Base-by-base conservation (phyloP, 2,329 filamentous ascomycete species). In the Bipolaris bicolor region DNA sequence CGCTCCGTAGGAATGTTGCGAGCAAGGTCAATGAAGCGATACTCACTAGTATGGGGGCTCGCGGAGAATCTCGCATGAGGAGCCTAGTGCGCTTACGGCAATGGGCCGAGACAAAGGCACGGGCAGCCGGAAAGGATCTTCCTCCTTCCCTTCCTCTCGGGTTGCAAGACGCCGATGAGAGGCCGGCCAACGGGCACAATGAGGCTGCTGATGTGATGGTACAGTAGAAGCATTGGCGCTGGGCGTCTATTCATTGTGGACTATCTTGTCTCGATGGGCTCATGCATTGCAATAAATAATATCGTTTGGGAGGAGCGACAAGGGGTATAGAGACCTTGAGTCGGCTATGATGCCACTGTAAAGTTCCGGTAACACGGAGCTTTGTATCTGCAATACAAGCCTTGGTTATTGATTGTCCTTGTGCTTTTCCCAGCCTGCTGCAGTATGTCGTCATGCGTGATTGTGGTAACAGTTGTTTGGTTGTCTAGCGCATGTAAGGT, bases 11-110 rank as follows among this genome's bases (percentile, higher is more conserved):
- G 65, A 86, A 89, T 41, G 92, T 97, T n/a, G 95, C 95, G 4
- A 88, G 88, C 60, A 85, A 85, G 66, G 95, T 99, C 52, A 99
- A 99, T 73, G 88, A 92, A 76, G 91, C 92, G 10, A 92, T 99
- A 51, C 80, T 98, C 24, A 82, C 85, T 54, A 87, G 84, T 49
- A 89, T 93, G 72, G 88, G 89, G 20, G 82, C 87, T 65, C 84
- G 88, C 60, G 86, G 89, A 60, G 91, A 97, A 75, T 90, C 93
- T 11, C 90, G 91, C 24, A 91, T 99, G 63, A 85, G 90, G 54
- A 86, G 90, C 62, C 82, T 99, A 3, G 88, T 97, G 39, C 88
- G 89, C 69, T 84, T 96, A 72, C 86, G 94, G 55, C 87, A 89
- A 0, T 99, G 94, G 92, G 89, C 91, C 9, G 94, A 98, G 76